These are phyloP conservation scores for Pleurotus tuber-regium DNA, from an alignment of 768 basidiomycete species.

Conservation along the genomic window DNA sequence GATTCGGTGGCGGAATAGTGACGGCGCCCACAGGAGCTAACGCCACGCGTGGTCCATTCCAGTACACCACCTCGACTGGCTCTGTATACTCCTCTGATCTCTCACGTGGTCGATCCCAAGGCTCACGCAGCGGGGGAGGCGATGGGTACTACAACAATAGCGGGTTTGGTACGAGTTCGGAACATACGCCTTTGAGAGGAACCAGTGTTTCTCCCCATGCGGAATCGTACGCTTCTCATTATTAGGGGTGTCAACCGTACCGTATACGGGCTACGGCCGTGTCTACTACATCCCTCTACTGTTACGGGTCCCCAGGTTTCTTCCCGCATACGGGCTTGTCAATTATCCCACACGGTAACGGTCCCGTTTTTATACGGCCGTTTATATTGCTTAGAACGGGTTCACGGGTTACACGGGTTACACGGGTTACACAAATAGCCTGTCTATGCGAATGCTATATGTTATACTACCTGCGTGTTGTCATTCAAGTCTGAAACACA, in stretches of 20 bases:
- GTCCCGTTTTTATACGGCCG: not conserved
- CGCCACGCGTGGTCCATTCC: constrained; percentile 16
- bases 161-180: no score
- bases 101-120: constrained; percentile 13
- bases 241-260: not conserved
- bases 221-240: no score
- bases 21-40: constrained; percentile 9
- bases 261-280: not conserved
- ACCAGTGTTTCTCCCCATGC: no score
- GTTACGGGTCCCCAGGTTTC: not conserved
- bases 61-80: constrained; percentile 4
- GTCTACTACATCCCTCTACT: not conserved
- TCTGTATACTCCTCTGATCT: constrained; percentile 10
- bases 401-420: no score
- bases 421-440: no score
- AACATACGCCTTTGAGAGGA: no score
- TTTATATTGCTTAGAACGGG: not conserved
- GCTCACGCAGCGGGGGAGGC: no score
- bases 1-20: constrained; percentile 12
- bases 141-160: no score
- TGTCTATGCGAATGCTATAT: not conserved
- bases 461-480: not conserved
- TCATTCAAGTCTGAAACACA: no score
- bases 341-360: not conserved
- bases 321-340: not conserved